Evolutionary conservation across 192 early-diverging fungal species (phyloP).

Genomic region (Gaertneriomyces sp.): DNA sequence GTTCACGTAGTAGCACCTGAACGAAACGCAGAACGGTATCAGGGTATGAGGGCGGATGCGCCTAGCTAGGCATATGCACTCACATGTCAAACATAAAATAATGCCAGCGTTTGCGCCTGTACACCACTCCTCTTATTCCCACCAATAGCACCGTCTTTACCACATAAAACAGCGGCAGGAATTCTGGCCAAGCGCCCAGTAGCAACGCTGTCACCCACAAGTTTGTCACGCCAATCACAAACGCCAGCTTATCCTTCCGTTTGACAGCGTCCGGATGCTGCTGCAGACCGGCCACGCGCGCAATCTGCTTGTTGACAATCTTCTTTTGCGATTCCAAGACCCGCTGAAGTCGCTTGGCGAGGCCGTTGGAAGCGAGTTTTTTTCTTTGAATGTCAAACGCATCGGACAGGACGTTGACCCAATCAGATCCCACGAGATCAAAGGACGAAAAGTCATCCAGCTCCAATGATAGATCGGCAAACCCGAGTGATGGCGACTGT

Average conservation of each 20-base stretch:
- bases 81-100: constrained; percentile 30
- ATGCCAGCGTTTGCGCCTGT: constrained; percentile 22
- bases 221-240: constrained; percentile 63
- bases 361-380: constrained; percentile 6
- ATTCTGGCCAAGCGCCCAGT: constrained; percentile 10
- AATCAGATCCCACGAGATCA: constrained; percentile 20
- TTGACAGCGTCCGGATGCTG: constrained; percentile 20
- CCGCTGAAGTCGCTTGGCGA: constrained; percentile 1
- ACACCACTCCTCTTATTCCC: constrained; percentile 7
- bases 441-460: constrained; percentile 15
- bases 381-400: constrained; percentile 7
- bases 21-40: not conserved
- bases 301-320: constrained; percentile 8
- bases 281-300: not conserved
- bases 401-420: constrained; percentile 3
- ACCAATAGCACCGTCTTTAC: constrained; percentile 13
- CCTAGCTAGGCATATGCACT: not conserved
- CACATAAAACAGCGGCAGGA: constrained; percentile 16
- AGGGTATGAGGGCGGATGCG: not conserved
- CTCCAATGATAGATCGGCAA: constrained; percentile 12
- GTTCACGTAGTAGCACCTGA: constrained; percentile 47
- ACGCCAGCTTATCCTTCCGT: constrained; percentile 58
- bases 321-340: constrained; percentile 5
- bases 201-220: constrained; percentile 53
- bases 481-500: not conserved